phyloP scores from a whole-genome alignment of 805 yeast species.

The Wickerhamiella bombiphila region DNA sequence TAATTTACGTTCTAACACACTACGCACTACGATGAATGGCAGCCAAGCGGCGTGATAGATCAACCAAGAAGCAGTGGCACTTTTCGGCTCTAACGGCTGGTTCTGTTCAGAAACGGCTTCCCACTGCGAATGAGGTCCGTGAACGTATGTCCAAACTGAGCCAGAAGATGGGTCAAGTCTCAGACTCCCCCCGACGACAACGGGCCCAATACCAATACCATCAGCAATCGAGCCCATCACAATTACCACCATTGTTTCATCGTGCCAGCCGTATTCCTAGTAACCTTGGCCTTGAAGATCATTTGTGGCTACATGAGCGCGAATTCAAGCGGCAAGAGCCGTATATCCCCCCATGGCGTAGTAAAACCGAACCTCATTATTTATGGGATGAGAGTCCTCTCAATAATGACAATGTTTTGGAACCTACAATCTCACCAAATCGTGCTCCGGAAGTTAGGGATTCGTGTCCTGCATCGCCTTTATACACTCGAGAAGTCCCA shows the following conservation, averaged over 20 bases:
- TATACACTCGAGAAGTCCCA: constrained; percentile 10
- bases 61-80: too few species aligned
- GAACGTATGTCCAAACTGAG: too few species aligned
- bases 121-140: too few species aligned
- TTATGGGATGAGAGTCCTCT: not conserved
- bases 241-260: not conserved
- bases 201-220: not conserved
- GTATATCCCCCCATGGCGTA: constrained; percentile 14
- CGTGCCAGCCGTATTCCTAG: not conserved
- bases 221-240: too few species aligned
- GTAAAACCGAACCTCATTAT: not conserved
- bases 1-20: too few species aligned
- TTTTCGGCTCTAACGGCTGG: too few species aligned
- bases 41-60: too few species aligned
- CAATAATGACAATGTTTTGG: not conserved
- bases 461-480: constrained; percentile 15
- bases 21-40: too few species aligned
- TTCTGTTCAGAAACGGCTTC: too few species aligned
- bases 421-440: not conserved
- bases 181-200: not conserved
- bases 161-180: not conserved
- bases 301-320: constrained; percentile 11
- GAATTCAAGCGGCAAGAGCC: constrained; percentile 5
- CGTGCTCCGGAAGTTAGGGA: constrained; percentile 7
- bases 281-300: not conserved